Evolutionary conservation across 2,329 filamentous ascomycete species (phyloP).

Genomic region (Paecilomyces fulvus): DNA sequence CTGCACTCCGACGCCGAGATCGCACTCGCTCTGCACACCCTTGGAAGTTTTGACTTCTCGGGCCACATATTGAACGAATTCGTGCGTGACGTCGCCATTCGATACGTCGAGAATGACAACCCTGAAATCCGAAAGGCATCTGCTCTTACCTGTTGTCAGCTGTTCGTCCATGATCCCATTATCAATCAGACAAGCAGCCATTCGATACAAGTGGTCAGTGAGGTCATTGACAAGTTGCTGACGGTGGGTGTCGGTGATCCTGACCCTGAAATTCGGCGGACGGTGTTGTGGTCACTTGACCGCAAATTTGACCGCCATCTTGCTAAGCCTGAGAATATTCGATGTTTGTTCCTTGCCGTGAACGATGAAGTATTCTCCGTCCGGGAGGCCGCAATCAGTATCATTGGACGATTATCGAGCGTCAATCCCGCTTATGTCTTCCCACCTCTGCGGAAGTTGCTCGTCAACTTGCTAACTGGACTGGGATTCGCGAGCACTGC

Average conservation of each 20-base stretch:
- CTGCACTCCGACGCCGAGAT: constrained; percentile 80
- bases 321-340: constrained; percentile 95
- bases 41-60: constrained; percentile 95
- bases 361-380: constrained; percentile 93
- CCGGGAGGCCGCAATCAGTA: constrained; percentile 87
- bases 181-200: constrained; percentile 97
- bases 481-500: constrained; percentile 93
- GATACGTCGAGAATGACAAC: constrained; percentile 95
- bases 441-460: constrained; percentile 83
- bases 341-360: constrained; percentile 86
- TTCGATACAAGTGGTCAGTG: constrained; percentile 91
- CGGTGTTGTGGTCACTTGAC: constrained; percentile 81
- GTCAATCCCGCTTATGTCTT: constrained; percentile 97
- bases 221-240: constrained; percentile 93
- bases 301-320: constrained; percentile 91
- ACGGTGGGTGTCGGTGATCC: constrained; percentile 91
- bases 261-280: constrained; percentile 78
- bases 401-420: constrained; percentile 84
- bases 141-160: constrained; percentile 91
- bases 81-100: constrained; percentile 93
- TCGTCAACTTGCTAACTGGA: constrained; percentile 93
- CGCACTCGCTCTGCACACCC: constrained; percentile 82
- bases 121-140: constrained; percentile 88
- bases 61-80: constrained; percentile 94
- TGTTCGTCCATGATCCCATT: constrained; percentile 94